Conservation (phyloP, 495 filamentous ascomycete genomes). For the Delitschia confertaspora region DNA sequence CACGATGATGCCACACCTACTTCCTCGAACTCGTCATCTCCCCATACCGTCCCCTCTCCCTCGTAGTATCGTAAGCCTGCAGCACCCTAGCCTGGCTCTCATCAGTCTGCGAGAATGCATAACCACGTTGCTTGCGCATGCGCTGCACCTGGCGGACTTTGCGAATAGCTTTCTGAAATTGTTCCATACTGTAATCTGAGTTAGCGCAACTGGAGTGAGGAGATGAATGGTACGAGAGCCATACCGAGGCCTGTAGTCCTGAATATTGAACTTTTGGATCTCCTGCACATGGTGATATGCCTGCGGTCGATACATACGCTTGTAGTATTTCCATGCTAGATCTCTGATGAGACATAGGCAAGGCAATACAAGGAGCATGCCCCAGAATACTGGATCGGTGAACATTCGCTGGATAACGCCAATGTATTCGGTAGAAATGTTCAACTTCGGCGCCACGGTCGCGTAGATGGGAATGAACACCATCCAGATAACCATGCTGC, state of each 20-base stretch:
- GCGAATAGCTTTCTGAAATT: conserved; percentile 98
- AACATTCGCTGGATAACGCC: conserved; percentile 77
- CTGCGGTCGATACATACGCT: conserved; percentile 93
- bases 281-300: conserved; percentile 98
- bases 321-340: conserved; percentile 70
- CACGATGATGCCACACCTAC: conserved; percentile 3
- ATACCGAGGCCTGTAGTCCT: conserved; percentile 89
- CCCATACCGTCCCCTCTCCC: conserved; percentile 81
- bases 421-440: conserved; percentile 75
- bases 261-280: conserved; percentile 99
- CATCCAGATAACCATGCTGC: conserved; percentile 85
- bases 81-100: conserved; percentile 88
- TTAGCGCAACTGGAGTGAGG: conserved; percentile 10
- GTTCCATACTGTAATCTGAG: conserved; percentile 69
- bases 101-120: conserved; percentile 96
- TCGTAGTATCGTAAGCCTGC: conserved; percentile 95
- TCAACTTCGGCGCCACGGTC: conserved; percentile 77
- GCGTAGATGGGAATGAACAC: conserved; percentile 83
- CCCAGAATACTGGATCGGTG: conserved; percentile 76
- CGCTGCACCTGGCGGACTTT: conserved; percentile 98
- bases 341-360: conserved; percentile 80
- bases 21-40: conserved; percentile 79
- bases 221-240: conserved; percentile 16
- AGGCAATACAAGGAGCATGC: conserved; percentile 73
- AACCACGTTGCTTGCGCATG: conserved; percentile 98